Evolutionary conservation across 2,329 filamentous ascomycete species (phyloP), one percentile per base, ranked within the genome.

Genomic region (Cadophora sp.): DNA sequence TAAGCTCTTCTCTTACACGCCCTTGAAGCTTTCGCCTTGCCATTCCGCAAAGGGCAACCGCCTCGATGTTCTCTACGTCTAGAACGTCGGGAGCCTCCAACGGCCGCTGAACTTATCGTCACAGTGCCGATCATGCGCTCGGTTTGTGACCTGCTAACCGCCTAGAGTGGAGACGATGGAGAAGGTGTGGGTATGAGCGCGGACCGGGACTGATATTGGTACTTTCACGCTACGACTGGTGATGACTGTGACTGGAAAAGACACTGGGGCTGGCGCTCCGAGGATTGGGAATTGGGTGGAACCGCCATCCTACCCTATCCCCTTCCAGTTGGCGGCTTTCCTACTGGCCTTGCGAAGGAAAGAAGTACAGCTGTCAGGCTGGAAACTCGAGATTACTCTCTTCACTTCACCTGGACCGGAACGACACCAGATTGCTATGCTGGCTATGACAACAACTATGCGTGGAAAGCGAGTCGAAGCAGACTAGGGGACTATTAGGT

Each of bases 101-200:
- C 43, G 24, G 22, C 50, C 46, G 50, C 27, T 55, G 65, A 43
- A 60, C 65, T 64, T 64, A 63, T 60, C 65, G 65, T 67, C 65
- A 67, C 65, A 31, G 51, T 34, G 40, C 43, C 65, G 65, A 67
- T 67, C 65, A 27, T 40, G 46, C 31, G 53, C 34, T 46, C 40
- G 31, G 56, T 59, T n/a, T 40, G 22, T 40, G 31, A 16, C 55
- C 55, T 58, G 31, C 34, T 29, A 58, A 31, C 53, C 27, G 27
- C 53, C 19, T 34, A 8, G 53, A 55, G 51, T 29, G 26, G 53
- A 56, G 53, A 31, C 27, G 24, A 27, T 43, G 40, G 12, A 31
- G 1, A 9, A 2, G 16, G 7, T 22, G 27, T 31, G 53, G 19
- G 53, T 22, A 40, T 58, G 29, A 34, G 31, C 55, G 55, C 24